A percentile compares a stretch with the other conserved stretches of the same genome.
Evolutionary conservation across 805 yeast species (phyloP).

Genomic region (Metschnikowia henanensis): DNA sequence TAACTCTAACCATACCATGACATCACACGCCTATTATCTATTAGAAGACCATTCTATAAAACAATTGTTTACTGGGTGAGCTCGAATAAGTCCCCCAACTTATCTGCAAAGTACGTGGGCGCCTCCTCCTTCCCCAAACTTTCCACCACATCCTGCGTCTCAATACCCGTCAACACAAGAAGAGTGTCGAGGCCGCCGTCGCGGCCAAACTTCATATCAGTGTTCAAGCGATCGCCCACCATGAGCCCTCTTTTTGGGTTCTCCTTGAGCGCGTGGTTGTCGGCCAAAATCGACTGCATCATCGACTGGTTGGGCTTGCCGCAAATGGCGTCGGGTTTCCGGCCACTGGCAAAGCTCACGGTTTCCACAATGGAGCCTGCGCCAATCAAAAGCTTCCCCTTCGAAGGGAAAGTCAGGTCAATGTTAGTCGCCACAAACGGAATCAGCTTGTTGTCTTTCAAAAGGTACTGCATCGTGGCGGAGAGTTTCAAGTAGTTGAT

Average conservation of each 20-base stretch:
- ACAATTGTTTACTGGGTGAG: slow-evolving; percentile 21
- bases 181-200: slow-evolving; percentile 86
- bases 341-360: slow-evolving; percentile 70
- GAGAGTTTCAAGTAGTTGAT: slow-evolving; percentile 83
- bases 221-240: slow-evolving; percentile 95
- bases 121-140: slow-evolving; percentile 37
- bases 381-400: slow-evolving; percentile 86
- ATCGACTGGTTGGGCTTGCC: slow-evolving; percentile 91
- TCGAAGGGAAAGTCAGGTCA: slow-evolving; percentile 91
- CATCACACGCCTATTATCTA: no score
- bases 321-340: slow-evolving; percentile 78
- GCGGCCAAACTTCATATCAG: slow-evolving; percentile 91
- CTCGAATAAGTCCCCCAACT: slow-evolving; percentile 77
- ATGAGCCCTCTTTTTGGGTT: slow-evolving; percentile 69
- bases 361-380: slow-evolving; percentile 91
- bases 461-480: slow-evolving; percentile 76
- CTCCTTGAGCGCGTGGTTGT: slow-evolving; percentile 45
- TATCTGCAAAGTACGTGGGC: slow-evolving; percentile 70
- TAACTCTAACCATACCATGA: no score
- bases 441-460: slow-evolving; percentile 52
- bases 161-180: slow-evolving; percentile 90
- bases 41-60: neutral
- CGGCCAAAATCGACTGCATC: slow-evolving; percentile 85
- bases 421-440: slow-evolving; percentile 91
- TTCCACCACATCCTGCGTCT: slow-evolving; percentile 62